Percentiles rank a stretch among this genome's conserved stretches.
These are phyloP conservation scores for Malus domestica DNA, from an alignment of 306 rosid genomes.

Conservation along the genomic window DNA sequence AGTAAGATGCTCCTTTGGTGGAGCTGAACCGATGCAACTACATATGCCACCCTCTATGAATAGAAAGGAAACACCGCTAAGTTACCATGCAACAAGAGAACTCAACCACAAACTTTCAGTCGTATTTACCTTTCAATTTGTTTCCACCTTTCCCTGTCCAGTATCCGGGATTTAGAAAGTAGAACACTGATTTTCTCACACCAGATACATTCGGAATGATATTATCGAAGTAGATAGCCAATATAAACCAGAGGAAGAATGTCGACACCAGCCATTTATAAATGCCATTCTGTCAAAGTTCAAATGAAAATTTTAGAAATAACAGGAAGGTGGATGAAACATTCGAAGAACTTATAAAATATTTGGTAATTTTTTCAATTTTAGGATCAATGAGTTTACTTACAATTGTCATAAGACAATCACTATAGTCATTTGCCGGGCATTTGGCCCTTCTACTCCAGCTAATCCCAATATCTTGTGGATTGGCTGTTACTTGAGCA, in stretches of 20 bases:
- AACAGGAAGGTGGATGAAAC: neutral
- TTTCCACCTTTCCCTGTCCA: slow-evolving; percentile 72
- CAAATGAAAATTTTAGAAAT: neutral
- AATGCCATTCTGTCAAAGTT: slow-evolving; percentile 56
- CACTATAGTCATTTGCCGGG: slow-evolving; percentile 6
- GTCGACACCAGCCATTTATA: slow-evolving; percentile 62
- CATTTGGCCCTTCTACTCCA: slow-evolving; percentile 69
- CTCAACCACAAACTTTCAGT: slow-evolving; percentile 3
- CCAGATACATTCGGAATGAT: slow-evolving; percentile 81
- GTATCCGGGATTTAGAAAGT: slow-evolving; percentile 67
- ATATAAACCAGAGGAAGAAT: slow-evolving; percentile 66
- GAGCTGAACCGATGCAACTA: slow-evolving; percentile 52
- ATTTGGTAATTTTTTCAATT: too few relatives aligned
- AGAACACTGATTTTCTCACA: slow-evolving; percentile 63
- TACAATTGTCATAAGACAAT: slow-evolving; percentile 74
- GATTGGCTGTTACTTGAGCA: slow-evolving; percentile 41
- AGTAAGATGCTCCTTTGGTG: slow-evolving; percentile 34
- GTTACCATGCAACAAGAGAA: slow-evolving; percentile 14
- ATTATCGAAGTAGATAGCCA: slow-evolving; percentile 86
- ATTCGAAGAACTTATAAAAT: neutral
- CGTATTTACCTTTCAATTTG: slow-evolving; percentile 56
- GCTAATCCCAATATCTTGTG: slow-evolving; percentile 57
- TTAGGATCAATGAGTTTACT: slow-evolving; percentile 7
- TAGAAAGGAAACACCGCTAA: slow-evolving; percentile 12
- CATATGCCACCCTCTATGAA: slow-evolving; percentile 68